Evolutionary conservation across 352 stramenopile species (phyloP), one percentile per base, ranked within the genome.

Genomic region (Phytopythium vexans): DNA sequence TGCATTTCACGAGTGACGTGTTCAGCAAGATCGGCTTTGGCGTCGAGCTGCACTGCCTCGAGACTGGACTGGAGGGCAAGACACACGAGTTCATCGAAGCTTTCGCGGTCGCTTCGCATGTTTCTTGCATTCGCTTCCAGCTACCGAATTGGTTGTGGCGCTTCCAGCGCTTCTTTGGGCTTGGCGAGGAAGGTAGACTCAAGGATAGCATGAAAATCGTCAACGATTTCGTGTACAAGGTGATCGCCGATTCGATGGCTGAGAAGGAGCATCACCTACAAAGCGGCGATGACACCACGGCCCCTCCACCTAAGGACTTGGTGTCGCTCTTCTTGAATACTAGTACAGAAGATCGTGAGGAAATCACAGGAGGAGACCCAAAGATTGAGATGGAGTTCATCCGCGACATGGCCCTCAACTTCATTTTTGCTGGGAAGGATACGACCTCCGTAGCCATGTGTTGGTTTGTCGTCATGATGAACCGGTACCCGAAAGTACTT

Each of bases 21-120:
- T 89, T 89, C 54, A 54, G 70, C 11, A 75, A 82, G 47, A 85
- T 82, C 39, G 69, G 58, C 15, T 88, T 88, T 54, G 70, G 60
- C 15, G 39, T 78, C 27, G 61, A 82, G 39, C 36, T 84, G 35
- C 43, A 76, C 38, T 72, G 60, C 15, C 66, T 88, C n/a, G 60
- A 79, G 2, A 38, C 31, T 1, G 44, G 44, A 27, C 31, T 49
- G n/a, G 16, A 54, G 7, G 55, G 50, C 31, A 60, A 75, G 33
- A 66, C 79, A 47, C 56, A 76, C 40, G 57, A 69, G 41, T 86
- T 88, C 52, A 47, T 79, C 4, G 43, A 74, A 11, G 74, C 75
- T 3, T 81, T 88, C 14, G 64, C 79, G 33, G 60, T 61, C 34
- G 60, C 61, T 2, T 65, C 66, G 5, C 41, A 57, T 9, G 41